Conservation (phyloP, 2,329 filamentous ascomycete genomes). For the Apiospora koreana region DNA sequence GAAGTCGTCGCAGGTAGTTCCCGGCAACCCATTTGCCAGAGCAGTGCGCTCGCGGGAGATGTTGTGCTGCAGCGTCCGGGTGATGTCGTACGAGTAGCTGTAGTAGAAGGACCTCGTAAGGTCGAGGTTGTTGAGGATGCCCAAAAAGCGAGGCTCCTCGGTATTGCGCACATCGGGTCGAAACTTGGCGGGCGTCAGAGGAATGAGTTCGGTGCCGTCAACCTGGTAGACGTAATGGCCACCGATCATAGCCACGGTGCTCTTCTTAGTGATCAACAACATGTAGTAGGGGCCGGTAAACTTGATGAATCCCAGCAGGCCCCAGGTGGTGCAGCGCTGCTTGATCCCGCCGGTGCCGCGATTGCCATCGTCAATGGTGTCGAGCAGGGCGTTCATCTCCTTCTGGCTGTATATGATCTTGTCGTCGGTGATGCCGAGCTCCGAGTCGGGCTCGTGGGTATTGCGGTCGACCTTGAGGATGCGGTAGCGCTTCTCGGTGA, state of each 20-base stretch:
- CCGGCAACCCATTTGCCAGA: constrained; percentile 63
- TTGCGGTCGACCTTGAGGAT: constrained; percentile 95
- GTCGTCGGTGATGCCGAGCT: constrained; percentile 86
- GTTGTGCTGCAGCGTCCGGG: constrained; percentile 87
- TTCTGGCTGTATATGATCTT: constrained; percentile 91
- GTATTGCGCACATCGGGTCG: constrained; percentile 78
- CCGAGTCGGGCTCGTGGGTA: constrained; percentile 72
- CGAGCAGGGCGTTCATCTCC: constrained; percentile 91
- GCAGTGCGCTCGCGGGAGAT: constrained; percentile 78
- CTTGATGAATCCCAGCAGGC: constrained; percentile 88
- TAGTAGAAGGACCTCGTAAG: constrained; percentile 94
- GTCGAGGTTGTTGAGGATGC: constrained; percentile 88
- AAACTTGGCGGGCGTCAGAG: constrained; percentile 75
- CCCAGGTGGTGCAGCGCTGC: constrained; percentile 89
- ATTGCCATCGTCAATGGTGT: constrained; percentile 94
- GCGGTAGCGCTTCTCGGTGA: constrained; percentile 84
- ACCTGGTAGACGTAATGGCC: constrained; percentile 96
- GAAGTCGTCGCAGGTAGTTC: constrained; percentile 63
- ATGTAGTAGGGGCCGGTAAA: constrained; percentile 98
- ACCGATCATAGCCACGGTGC: constrained; percentile 92
- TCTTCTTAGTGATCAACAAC: constrained; percentile 93
- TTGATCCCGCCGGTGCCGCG: constrained; percentile 87
- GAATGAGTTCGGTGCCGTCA: constrained; percentile 88
- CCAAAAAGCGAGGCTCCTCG: constrained; percentile 86
- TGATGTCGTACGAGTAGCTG: constrained; percentile 97